These are phyloP conservation scores for Pleurotus cornucopiae DNA, from an alignment of 768 basidiomycete species.

Conservation along the genomic window DNA sequence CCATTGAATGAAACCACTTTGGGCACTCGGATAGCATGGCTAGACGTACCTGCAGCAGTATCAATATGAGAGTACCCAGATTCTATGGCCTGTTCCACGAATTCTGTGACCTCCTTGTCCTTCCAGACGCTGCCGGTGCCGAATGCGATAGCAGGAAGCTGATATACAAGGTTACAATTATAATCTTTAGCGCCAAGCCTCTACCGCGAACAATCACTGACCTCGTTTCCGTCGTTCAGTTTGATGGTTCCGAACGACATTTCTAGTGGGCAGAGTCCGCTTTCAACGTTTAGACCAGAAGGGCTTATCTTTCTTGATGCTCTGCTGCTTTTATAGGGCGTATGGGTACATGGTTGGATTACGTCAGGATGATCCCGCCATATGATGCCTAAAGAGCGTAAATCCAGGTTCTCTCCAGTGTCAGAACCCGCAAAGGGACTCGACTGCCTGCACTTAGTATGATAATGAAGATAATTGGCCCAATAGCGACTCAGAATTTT, in stretches of 20 bases:
- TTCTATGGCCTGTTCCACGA: constrained; percentile 55
- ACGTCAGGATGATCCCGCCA: too few relatives aligned
- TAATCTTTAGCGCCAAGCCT: not conserved
- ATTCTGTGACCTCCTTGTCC: constrained; percentile 45
- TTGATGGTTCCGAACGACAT: constrained; percentile 37
- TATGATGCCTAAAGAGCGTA: too few relatives aligned
- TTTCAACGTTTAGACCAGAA: too few relatives aligned
- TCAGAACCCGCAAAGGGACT: too few relatives aligned
- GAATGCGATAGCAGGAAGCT: constrained; percentile 57
- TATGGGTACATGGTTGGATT: too few relatives aligned
- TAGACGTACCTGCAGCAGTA: constrained; percentile 17
- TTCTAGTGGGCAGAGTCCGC: not conserved
- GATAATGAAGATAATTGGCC: too few relatives aligned
- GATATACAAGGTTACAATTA: not conserved
- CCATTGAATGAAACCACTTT: constrained; percentile 25
- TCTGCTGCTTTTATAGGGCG: too few relatives aligned
- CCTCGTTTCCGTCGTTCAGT: constrained; percentile 38
- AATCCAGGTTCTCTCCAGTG: too few relatives aligned
- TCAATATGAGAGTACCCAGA: constrained; percentile 52
- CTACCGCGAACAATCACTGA: not conserved
- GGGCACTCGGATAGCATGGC: constrained; percentile 12
- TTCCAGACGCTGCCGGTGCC: constrained; percentile 51
- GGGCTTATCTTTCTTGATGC: too few relatives aligned
- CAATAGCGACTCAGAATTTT: too few relatives aligned
- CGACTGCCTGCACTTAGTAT: too few relatives aligned